phyloP scores from a whole-genome alignment of 2,329 filamentous ascomycete genomes.

The Pseudogymnoascus sp. region DNA sequence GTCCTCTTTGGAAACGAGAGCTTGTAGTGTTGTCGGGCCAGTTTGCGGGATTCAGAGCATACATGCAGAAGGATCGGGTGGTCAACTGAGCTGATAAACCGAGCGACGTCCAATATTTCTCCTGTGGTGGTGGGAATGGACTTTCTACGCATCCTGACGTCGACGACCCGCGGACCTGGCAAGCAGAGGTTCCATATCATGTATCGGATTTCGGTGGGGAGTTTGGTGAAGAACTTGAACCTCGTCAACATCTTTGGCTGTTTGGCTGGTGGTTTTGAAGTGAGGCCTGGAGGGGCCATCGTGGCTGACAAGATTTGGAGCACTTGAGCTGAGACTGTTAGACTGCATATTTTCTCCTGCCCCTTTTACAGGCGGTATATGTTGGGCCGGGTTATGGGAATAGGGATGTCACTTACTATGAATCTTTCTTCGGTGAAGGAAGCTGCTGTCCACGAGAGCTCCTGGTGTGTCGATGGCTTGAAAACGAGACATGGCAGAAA shows the following conservation, averaged over 20 bases:
- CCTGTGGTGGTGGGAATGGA: background rate
- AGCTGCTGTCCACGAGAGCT: background rate
- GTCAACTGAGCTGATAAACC: background rate
- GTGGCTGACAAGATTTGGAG: background rate
- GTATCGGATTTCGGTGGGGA: conserved; percentile 18
- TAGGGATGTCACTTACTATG: background rate
- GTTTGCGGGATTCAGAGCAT: background rate
- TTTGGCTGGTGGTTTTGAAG: background rate
- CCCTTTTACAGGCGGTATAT: background rate
- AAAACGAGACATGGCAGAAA: background rate
- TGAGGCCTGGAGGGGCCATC: background rate
- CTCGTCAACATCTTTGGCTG: background rate
- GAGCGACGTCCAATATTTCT: background rate
- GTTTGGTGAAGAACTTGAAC: conserved; percentile 12
- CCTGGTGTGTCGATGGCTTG: background rate
- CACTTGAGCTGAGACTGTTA: background rate
- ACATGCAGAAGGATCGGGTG: background rate
- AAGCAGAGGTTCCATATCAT: conserved; percentile 39
- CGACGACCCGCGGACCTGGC: conserved; percentile 37
- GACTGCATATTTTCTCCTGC: background rate
- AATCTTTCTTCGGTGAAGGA: background rate
- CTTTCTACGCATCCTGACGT: background rate
- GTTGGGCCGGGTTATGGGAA: background rate
- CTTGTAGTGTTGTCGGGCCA: background rate
- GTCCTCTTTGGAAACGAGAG: background rate